These are phyloP conservation scores for Quercus tomentella DNA, from an alignment of 331 rosid species.

Conservation along the genomic window DNA sequence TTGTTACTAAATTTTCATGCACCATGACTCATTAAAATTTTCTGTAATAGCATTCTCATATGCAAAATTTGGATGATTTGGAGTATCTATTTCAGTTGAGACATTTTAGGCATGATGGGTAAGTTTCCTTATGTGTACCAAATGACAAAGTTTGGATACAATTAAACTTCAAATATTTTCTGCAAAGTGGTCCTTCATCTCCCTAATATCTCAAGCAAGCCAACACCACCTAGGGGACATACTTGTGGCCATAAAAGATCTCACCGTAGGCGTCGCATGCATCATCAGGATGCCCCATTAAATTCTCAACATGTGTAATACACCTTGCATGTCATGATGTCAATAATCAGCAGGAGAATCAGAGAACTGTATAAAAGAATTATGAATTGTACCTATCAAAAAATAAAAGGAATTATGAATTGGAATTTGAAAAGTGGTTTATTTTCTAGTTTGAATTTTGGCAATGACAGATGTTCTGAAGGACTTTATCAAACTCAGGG, in stretches of 20 bases:
- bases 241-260: slow-evolving; percentile 49
- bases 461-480: neutral
- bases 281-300: slow-evolving; percentile 28
- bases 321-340: slow-evolving; percentile 16
- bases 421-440: neutral
- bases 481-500: neutral
- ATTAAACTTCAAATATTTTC: no score
- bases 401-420: neutral
- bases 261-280: slow-evolving; percentile 61
- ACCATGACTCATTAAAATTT: no score
- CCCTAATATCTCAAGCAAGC: slow-evolving; percentile 28
- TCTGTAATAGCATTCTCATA: no score
- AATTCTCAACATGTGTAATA: slow-evolving; percentile 16
- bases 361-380: neutral
- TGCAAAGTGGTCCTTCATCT: neutral
- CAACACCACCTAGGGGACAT: slow-evolving; percentile 32
- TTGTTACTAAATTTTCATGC: no score
- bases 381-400: neutral
- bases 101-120: no score
- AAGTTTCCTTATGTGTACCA: no score
- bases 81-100: no score
- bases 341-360: slow-evolving; percentile 5
- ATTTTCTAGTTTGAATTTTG: neutral
- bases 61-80: no score
- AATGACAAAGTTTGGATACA: no score